phyloP scores from a whole-genome alignment of 1,284 basidiomycete genomes.

The Trichosporon ovoides region DNA sequence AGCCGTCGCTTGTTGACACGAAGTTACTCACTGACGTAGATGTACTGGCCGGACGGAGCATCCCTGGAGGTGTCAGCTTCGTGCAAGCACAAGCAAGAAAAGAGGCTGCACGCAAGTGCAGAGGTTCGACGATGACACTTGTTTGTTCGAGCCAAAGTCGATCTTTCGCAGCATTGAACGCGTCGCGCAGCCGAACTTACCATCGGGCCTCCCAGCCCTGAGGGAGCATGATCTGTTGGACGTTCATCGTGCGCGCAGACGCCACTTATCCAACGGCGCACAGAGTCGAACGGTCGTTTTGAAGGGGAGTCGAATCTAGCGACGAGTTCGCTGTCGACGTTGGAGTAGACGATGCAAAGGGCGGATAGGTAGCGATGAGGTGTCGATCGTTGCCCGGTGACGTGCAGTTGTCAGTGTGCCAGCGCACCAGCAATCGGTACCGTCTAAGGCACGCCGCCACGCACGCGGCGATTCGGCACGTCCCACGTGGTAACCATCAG shows the following conservation, averaged over 20 bases:
- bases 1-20: background rate
- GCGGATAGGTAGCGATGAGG: background rate
- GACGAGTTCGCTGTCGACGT: background rate
- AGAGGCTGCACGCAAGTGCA: no score
- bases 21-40: constrained; percentile 64
- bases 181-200: constrained; percentile 55
- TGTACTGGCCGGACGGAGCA: constrained; percentile 67
- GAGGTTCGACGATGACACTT: background rate
- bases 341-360: background rate
- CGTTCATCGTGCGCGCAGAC: constrained; percentile 24
- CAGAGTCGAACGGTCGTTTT: constrained; percentile 6
- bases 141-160: background rate
- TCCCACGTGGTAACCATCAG: background rate
- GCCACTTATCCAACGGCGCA: background rate
- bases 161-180: constrained; percentile 17
- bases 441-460: constrained; percentile 1
- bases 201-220: constrained; percentile 87
- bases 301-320: background rate
- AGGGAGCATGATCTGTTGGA: constrained; percentile 54
- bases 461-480: constrained; percentile 4
- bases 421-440: background rate
- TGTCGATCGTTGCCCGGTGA: constrained; percentile 2
- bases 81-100: background rate
- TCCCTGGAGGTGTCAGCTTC: constrained; percentile 57
- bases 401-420: background rate